Evolutionary conservation across 495 filamentous ascomycete genomes (phyloP).

Genomic region (Haplographium delicatum): DNA sequence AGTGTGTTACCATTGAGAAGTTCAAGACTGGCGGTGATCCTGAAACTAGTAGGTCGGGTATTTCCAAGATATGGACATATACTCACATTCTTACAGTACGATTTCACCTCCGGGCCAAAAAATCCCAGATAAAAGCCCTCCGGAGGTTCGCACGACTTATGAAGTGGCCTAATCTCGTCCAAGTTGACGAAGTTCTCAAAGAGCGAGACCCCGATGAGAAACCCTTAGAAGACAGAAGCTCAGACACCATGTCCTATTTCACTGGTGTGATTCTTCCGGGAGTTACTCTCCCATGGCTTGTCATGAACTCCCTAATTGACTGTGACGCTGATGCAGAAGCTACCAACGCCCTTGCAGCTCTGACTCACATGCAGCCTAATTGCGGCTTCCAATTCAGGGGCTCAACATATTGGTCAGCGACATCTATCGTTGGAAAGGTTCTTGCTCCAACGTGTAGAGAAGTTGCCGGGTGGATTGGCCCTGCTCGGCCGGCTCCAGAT

Average conservation of each 20-base stretch:
- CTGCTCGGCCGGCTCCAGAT: constrained; percentile 55
- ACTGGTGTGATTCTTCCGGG: constrained; percentile 64
- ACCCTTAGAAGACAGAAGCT: constrained; percentile 53
- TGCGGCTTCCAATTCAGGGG: constrained; percentile 68
- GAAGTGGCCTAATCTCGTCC: constrained; percentile 67
- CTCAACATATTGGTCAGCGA: constrained; percentile 65
- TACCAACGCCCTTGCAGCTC: constrained; percentile 47
- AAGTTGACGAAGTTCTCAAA: constrained; percentile 53
- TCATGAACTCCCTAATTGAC: constrained; percentile 69
- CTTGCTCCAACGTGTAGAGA: constrained; percentile 69
- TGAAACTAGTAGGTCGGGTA: constrained; percentile 38
- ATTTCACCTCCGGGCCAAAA: constrained; percentile 53
- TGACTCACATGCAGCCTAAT: constrained; percentile 55
- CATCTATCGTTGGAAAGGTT: constrained; percentile 67
- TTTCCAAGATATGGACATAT: too few relatives aligned
- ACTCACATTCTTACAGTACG: constrained; percentile 32
- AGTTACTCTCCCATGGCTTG: constrained; percentile 61
- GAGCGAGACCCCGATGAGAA: constrained; percentile 47
- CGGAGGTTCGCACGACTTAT: constrained; percentile 60
- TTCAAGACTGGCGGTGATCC: constrained; percentile 30
- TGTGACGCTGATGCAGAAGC: constrained; percentile 56
- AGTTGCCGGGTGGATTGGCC: constrained; percentile 66
- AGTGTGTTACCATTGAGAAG: constrained; percentile 56
- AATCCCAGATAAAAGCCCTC: constrained; percentile 58
- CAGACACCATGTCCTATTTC: constrained; percentile 68